Conservation (phyloP, 2,329 filamentous ascomycete genomes). For the Aspergillus fijiensis region DNA sequence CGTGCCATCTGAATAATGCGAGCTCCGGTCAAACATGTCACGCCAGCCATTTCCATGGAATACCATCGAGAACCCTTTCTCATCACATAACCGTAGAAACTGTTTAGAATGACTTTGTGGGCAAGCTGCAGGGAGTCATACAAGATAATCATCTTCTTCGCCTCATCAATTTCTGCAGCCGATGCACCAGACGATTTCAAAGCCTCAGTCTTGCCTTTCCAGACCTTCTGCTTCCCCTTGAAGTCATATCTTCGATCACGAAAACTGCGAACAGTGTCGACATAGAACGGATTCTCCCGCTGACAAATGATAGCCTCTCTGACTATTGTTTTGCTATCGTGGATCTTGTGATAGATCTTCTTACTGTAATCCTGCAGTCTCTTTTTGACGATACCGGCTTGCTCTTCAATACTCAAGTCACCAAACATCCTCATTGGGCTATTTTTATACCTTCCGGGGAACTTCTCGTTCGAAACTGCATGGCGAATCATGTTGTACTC, state of each 20-base stretch:
- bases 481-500: slow-evolving; percentile 99
- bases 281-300: slow-evolving; percentile 96
- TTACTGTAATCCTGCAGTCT: slow-evolving; percentile 90
- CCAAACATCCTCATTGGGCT: slow-evolving; percentile 72
- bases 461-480: slow-evolving; percentile 86
- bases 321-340: slow-evolving; percentile 87
- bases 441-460: slow-evolving; percentile 75
- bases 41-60: slow-evolving; percentile 98
- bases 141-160: slow-evolving; percentile 97
- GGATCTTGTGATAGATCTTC: slow-evolving; percentile 99
- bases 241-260: slow-evolving; percentile 97
- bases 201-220: slow-evolving; percentile 92
- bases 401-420: slow-evolving; percentile 78
- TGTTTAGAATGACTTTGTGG: slow-evolving; percentile 98
- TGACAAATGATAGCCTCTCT: slow-evolving; percentile 98
- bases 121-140: slow-evolving; percentile 95
- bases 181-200: slow-evolving; percentile 80
- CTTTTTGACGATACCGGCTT: slow-evolving; percentile 77
- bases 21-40: slow-evolving; percentile 93
- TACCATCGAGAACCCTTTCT: slow-evolving; percentile 98
- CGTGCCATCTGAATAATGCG: slow-evolving; percentile 96
- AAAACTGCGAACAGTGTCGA: slow-evolving; percentile 93
- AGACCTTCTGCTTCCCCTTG: slow-evolving; percentile 96
- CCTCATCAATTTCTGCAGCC: slow-evolving; percentile 76
- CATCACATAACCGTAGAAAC: slow-evolving; percentile 99